A percentile compares a stretch with the other conserved stretches of the same genome.
Evolutionary conservation across 306 rosid genomes (phyloP).

Genomic region (Arachis stenosperma): DNA sequence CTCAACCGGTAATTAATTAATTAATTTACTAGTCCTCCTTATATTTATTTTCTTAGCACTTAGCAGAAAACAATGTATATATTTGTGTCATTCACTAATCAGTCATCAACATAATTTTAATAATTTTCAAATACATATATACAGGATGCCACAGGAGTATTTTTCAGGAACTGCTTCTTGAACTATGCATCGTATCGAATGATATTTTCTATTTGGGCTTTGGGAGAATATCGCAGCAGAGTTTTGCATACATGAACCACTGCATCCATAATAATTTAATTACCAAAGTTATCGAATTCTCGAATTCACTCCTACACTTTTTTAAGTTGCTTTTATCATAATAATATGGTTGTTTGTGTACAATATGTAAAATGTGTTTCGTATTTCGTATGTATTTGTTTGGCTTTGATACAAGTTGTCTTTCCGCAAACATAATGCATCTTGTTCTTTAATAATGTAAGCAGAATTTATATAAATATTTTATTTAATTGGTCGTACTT

Average conservation of each 20-base stretch:
- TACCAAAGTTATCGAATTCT: too few species aligned
- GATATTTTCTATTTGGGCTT: slow-evolving; percentile 66
- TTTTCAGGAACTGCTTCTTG: slow-evolving; percentile 56
- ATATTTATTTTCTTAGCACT: background rate
- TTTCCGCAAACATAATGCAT: too few species aligned
- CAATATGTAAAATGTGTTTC: too few species aligned
- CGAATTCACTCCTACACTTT: background rate
- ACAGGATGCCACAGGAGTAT: slow-evolving; percentile 66
- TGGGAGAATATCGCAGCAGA: slow-evolving; percentile 52
- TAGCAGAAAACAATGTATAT: background rate
- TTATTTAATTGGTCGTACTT: too few species aligned
- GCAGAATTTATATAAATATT: too few species aligned
- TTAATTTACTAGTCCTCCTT: background rate
- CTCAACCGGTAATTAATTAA: background rate
- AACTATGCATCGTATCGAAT: slow-evolving; percentile 59
- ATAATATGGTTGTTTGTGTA: too few species aligned
- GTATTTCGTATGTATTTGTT: too few species aligned
- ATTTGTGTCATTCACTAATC: background rate
- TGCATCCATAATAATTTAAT: too few species aligned
- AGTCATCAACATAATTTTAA: background rate
- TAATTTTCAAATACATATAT: background rate
- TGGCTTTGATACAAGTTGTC: too few species aligned
- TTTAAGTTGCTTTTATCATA: background rate
- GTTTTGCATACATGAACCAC: slow-evolving; percentile 31
- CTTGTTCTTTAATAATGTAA: too few species aligned